phyloP scores from a whole-genome alignment of 768 basidiomycete species.

The Rhizopogon sp. region DNA sequence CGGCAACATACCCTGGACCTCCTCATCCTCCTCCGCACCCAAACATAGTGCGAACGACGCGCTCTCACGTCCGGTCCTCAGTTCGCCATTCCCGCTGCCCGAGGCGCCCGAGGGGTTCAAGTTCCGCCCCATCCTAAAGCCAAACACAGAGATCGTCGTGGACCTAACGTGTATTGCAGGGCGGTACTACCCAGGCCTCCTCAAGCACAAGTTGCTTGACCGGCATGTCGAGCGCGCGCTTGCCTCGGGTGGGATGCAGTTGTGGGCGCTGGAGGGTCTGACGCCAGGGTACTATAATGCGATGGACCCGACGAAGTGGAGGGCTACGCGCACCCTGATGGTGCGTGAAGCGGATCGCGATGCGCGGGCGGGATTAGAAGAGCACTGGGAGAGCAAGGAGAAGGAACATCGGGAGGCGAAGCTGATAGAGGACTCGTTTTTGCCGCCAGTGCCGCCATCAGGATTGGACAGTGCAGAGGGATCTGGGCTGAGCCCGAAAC shows the following conservation, averaged over 20 bases:
- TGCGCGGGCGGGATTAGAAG: slow-evolving; percentile 38
- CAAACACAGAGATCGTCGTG: slow-evolving; percentile 61
- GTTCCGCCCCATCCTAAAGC: slow-evolving; percentile 62
- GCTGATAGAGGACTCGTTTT: slow-evolving; percentile 10
- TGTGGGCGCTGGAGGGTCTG: slow-evolving; percentile 73
- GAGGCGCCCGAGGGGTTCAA: slow-evolving; percentile 60
- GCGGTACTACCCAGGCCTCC: slow-evolving; percentile 73
- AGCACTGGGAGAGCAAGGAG: slow-evolving; percentile 30
- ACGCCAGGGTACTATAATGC: slow-evolving; percentile 61
- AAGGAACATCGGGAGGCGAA: slow-evolving; percentile 23
- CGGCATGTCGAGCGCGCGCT: slow-evolving; percentile 36
- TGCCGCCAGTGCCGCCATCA: slow-evolving; percentile 12
- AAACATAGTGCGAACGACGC: slow-evolving; percentile 21
- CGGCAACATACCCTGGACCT: slow-evolving; percentile 12
- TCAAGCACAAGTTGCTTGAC: slow-evolving; percentile 57
- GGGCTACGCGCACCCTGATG: slow-evolving; percentile 48
- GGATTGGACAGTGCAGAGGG: not conserved
- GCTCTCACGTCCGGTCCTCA: slow-evolving; percentile 32
- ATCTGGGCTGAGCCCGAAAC: not conserved
- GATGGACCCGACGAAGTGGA: slow-evolving; percentile 64
- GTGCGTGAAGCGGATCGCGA: slow-evolving; percentile 55
- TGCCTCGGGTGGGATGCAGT: slow-evolving; percentile 35
- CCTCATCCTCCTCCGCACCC: slow-evolving; percentile 18
- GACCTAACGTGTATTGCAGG: slow-evolving; percentile 70
- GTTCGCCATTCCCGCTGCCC: slow-evolving; percentile 43